Base-by-base conservation (phyloP, 306 rosid species). In the Prunus persica region DNA sequence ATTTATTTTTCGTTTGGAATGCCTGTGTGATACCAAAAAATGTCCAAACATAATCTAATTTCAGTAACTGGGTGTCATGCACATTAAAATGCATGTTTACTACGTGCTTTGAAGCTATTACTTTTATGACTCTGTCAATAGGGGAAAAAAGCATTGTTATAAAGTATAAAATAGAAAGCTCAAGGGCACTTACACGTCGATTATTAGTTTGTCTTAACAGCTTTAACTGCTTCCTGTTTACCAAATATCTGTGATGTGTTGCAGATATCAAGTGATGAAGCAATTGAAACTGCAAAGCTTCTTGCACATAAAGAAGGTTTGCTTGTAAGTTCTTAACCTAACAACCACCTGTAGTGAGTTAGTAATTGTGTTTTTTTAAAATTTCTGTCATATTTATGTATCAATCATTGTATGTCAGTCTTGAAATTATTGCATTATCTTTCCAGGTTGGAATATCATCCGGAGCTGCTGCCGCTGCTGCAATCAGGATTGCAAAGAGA, bases 381-480 rank as follows among this genome's bases (percentile, higher is more conserved):
- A 13, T 58, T 19, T 69, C 30, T 64, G 34, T 50, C 66, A 61
- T 54, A 65, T 4, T 43, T 24, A 24, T 52, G 41, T 67, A 67
- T 49, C 45, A 43, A 66, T 74, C 25, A 45, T 22, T 25, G 16
- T 64, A 11, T 38, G 41, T 60, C 55, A 24, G 71, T 32, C 54
- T 13, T 22, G 67, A 50, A 51, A 64, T 74, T 65, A 64, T 65
- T 72, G 72, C 38, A 69, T 55, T 16, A 27, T 54, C 76, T 70
- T 74, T 80, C 64, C 74, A 91, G 96, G 96, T 88, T 75, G 93
- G 96, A 72, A 87, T 91, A 76, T 88, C 96, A 55, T 87, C 91
- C 45, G 96, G 93, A 67, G 96, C 93, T 62, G 93, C 93, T 3
- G 86, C 96, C 0, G 93, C 93, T 0, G 93, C 93, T 41, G 96